Evolutionary conservation across 2,329 filamentous ascomycete genomes (phyloP).

Genomic region (Colletotrichum sp.): DNA sequence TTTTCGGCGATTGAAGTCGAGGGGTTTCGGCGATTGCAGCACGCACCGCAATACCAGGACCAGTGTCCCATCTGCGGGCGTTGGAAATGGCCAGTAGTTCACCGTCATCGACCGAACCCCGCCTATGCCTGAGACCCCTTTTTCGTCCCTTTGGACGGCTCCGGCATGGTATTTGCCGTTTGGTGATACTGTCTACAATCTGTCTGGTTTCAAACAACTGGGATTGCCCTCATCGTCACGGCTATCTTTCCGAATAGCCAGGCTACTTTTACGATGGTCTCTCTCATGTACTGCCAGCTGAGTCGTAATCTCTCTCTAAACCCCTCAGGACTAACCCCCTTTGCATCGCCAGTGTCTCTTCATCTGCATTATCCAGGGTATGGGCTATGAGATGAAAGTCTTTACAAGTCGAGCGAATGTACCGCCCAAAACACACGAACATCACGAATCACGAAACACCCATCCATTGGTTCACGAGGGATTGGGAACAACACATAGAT

Average conservation of each 20-base stretch:
- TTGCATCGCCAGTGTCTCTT: background rate
- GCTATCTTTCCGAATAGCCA: background rate
- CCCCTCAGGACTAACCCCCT: background rate
- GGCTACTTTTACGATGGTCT: background rate
- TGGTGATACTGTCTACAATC: background rate
- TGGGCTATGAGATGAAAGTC: background rate
- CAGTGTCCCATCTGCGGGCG: background rate
- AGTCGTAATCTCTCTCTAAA: background rate
- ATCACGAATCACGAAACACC: background rate
- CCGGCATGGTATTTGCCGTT: background rate
- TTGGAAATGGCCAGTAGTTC: background rate
- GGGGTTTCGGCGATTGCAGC: background rate
- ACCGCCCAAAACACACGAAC: background rate
- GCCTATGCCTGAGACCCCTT: background rate
- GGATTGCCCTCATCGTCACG: background rate
- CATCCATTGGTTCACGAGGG: rapidly evolving
- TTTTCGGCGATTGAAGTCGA: background rate
- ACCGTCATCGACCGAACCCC: background rate
- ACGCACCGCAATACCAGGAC: background rate
- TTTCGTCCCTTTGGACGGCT: background rate
- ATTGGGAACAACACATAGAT: background rate
- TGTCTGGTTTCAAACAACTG: background rate
- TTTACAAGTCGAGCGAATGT: background rate
- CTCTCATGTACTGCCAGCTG: background rate
- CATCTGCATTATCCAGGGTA: background rate